A percentile compares a stretch with the other conserved stretches of the same genome.
phyloP scores from a whole-genome alignment of 495 filamentous ascomycete genomes.

The Cercophora scortea region DNA sequence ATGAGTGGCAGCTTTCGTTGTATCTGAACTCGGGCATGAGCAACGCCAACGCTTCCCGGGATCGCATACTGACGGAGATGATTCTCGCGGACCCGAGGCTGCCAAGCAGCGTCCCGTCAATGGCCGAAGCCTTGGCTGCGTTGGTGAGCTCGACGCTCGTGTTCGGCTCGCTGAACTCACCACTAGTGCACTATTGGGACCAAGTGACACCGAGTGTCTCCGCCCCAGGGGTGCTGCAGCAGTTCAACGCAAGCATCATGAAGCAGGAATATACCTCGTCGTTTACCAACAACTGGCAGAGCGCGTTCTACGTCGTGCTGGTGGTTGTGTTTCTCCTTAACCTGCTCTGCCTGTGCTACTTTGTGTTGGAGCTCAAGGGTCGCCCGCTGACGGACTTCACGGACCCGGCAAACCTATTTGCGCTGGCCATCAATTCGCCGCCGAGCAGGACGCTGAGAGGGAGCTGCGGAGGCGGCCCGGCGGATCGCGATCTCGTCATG shows the following conservation, averaged over 20 bases:
- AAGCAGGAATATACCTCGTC: conserved; percentile 58
- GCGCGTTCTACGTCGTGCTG: conserved; percentile 29
- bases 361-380: conserved; percentile 17
- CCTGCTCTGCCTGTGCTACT: conserved; percentile 4
- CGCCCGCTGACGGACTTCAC: conserved; percentile 51
- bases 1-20: conserved; percentile 47
- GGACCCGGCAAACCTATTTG: conserved; percentile 65
- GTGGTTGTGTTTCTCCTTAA: conserved; percentile 7
- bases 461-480: neutral
- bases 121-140: conserved; percentile 61
- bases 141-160: conserved; percentile 57
- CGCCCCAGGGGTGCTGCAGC: conserved; percentile 33
- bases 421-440: conserved; percentile 61
- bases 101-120: conserved; percentile 42
- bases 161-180: conserved; percentile 40
- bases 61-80: conserved; percentile 53
- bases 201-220: conserved; percentile 1
- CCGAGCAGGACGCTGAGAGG: conserved; percentile 42
- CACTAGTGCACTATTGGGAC: conserved; percentile 49
- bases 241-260: conserved; percentile 49
- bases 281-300: conserved; percentile 47
- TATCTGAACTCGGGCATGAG: conserved; percentile 53
- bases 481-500: neutral
- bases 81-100: conserved; percentile 24
- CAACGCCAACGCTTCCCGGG: conserved; percentile 52